Evolutionary conservation across 2,329 filamentous ascomycete species (phyloP).

Genomic region (Graphiopsis chlorocephala): DNA sequence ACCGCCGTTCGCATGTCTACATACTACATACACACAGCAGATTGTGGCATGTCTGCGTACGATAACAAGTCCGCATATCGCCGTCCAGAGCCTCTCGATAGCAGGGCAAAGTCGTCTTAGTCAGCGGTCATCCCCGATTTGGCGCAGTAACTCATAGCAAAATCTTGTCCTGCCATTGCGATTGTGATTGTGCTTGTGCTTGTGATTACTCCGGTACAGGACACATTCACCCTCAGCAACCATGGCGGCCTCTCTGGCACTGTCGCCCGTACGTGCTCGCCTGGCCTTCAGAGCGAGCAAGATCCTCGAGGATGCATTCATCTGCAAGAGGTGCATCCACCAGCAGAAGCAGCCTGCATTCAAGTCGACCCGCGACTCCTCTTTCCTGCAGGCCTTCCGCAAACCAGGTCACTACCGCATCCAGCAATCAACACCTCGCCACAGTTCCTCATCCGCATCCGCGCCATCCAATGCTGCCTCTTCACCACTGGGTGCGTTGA

Average conservation of each 20-base stretch:
- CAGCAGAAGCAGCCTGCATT: conserved; percentile 23
- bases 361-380: conserved; percentile 31
- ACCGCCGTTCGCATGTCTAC: too few relatives aligned
- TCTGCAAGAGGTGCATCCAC: conserved; percentile 35
- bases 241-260: conserved; percentile 12
- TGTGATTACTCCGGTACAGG: not conserved
- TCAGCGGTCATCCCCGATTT: conserved; percentile 3
- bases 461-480: conserved; percentile 4
- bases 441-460: conserved; percentile 16
- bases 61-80: conserved; percentile 5
- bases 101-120: conserved; percentile 2
- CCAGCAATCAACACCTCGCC: conserved; percentile 22
- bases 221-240: not conserved
- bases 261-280: conserved; percentile 11
- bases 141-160: not conserved
- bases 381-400: conserved; percentile 36
- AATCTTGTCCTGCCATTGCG: not conserved
- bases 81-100: not conserved
- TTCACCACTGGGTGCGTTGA: conserved; percentile 34
- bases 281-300: conserved; percentile 13
- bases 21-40: too few relatives aligned
- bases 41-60: too few relatives aligned
- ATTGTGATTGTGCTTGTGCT: not conserved
- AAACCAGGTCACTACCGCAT: conserved; percentile 23
- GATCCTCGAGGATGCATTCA: conserved; percentile 26